A percentile compares a stretch with the other conserved stretches of the same genome.
These are phyloP conservation scores for Lavandula angustifolia DNA, from an alignment of 257 asterid genomes.

Conservation along the genomic window DNA sequence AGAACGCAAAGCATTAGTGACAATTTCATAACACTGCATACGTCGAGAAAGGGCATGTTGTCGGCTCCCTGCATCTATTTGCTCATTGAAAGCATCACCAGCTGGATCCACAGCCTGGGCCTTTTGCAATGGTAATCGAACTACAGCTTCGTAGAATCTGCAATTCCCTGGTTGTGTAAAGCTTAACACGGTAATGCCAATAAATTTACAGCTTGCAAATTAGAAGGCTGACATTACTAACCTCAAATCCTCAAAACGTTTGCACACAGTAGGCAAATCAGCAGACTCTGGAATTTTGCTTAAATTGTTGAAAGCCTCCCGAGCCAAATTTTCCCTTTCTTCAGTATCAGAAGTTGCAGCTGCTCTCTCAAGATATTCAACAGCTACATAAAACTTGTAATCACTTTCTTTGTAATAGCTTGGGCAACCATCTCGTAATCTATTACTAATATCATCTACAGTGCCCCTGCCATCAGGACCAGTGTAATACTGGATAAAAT, in stretches of 20 bases:
- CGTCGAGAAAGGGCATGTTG: slow-evolving; percentile 84
- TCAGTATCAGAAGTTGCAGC: slow-evolving; percentile 61
- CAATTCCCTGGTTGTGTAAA: slow-evolving; percentile 32
- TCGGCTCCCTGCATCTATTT: slow-evolving; percentile 66
- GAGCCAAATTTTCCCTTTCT: slow-evolving; percentile 81
- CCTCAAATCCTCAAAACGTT: slow-evolving; percentile 97
- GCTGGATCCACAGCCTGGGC: slow-evolving; percentile 91
- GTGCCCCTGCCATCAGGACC: slow-evolving; percentile 99
- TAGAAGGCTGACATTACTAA: slow-evolving; percentile 37
- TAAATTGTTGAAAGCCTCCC: slow-evolving; percentile 86
- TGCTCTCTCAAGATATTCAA: slow-evolving; percentile 96
- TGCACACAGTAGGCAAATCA: slow-evolving; percentile 86
- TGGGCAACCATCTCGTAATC: slow-evolving; percentile 89
- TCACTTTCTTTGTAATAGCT: slow-evolving; percentile 91
- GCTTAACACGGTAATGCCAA: slow-evolving; percentile 29
- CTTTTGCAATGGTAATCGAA: slow-evolving; percentile 85
- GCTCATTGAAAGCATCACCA: slow-evolving; percentile 88
- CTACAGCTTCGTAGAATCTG: slow-evolving; percentile 99
- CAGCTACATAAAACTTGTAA: slow-evolving; percentile 90
- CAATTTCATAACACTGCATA: slow-evolving; percentile 84
- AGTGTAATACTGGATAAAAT: slow-evolving; percentile 78
- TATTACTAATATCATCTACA: slow-evolving; percentile 87
- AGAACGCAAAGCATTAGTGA: slow-evolving; percentile 69
- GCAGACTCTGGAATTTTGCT: slow-evolving; percentile 88
- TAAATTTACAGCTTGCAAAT: slow-evolving; percentile 20